These are phyloP conservation scores for Phalaenopsis aphrodite DNA, from an alignment of 106 monocot genomes.

Conservation along the genomic window DNA sequence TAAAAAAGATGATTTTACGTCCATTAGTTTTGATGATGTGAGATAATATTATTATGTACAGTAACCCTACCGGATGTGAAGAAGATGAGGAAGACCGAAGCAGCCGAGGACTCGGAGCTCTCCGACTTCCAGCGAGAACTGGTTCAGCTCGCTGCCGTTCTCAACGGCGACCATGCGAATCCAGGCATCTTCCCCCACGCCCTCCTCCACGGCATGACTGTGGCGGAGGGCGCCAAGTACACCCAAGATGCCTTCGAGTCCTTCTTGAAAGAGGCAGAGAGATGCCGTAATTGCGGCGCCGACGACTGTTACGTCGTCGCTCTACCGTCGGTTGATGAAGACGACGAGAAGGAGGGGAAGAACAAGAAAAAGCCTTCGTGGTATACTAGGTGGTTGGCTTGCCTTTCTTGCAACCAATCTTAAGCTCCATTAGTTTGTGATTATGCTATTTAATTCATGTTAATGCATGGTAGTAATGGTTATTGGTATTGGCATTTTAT, in stretches of 20 bases:
- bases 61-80: slow-evolving; percentile 51
- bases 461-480: too few relatives aligned
- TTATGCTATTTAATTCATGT: too few relatives aligned
- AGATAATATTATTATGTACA: neutral
- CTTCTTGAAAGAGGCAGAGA: slow-evolving; percentile 43
- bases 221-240: slow-evolving; percentile 55
- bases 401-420: slow-evolving; percentile 31
- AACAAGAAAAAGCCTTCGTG: slow-evolving; percentile 20
- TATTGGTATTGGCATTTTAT: too few relatives aligned
- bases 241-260: slow-evolving; percentile 33
- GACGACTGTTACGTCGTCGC: slow-evolving; percentile 44
- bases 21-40: too few relatives aligned
- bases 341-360: slow-evolving; percentile 16
- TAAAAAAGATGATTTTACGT: too few relatives aligned
- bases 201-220: slow-evolving; percentile 62
- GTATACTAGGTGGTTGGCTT: slow-evolving; percentile 23
- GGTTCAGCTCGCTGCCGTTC: slow-evolving; percentile 60
- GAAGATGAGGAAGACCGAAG: slow-evolving; percentile 42
- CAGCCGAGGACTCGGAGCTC: slow-evolving; percentile 27
- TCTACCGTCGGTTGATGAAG: slow-evolving; percentile 6
- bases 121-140: slow-evolving; percentile 70
- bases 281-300: slow-evolving; percentile 27
- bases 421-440: neutral
- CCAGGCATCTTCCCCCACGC: slow-evolving; percentile 35
- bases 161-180: slow-evolving; percentile 62